Evolutionary conservation across 2,329 filamentous ascomycete genomes (phyloP).

Genomic region (Ampelomyces quisqualis): DNA sequence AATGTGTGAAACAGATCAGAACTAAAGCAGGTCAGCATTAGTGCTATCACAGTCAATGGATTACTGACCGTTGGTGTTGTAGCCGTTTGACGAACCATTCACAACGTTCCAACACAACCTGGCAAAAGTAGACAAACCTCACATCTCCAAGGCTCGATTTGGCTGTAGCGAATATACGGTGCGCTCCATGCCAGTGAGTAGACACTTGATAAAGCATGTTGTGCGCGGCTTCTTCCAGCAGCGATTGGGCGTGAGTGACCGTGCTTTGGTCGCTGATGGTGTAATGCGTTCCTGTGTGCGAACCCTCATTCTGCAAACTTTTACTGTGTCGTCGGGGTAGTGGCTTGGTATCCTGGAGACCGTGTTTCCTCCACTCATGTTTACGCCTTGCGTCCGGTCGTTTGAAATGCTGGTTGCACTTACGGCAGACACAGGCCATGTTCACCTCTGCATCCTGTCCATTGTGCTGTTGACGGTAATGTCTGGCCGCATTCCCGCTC

Average conservation of each 20-base stretch:
- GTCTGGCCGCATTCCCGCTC: slow-evolving; percentile 3
- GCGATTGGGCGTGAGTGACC: not conserved
- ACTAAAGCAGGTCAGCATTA: slow-evolving; percentile 1
- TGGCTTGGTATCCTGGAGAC: slow-evolving; percentile 4
- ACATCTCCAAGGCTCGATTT: not conserved
- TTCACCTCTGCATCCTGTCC: not conserved
- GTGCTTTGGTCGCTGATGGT: not conserved
- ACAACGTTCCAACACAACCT: not conserved
- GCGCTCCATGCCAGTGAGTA: not conserved
- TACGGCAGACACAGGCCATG: slow-evolving; percentile 3
- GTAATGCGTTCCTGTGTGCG: not conserved
- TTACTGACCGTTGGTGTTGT: slow-evolving; percentile 1
- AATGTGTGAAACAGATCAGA: slow-evolving; percentile 1
- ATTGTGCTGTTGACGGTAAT: slow-evolving; percentile 4
- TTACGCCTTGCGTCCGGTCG: slow-evolving; percentile 9
- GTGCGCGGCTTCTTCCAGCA: not conserved
- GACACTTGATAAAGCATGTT: not conserved
- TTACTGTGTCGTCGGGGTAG: not conserved
- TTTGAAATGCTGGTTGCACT: slow-evolving; percentile 2
- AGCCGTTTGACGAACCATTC: not conserved
- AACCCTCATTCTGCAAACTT: not conserved
- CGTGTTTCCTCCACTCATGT: slow-evolving; percentile 9
- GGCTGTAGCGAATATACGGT: not conserved
- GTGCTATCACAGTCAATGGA: not conserved
- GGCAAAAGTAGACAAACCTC: not conserved